phyloP scores from a whole-genome alignment of 257 asterid genomes.

The Anisodus tanguticus region DNA sequence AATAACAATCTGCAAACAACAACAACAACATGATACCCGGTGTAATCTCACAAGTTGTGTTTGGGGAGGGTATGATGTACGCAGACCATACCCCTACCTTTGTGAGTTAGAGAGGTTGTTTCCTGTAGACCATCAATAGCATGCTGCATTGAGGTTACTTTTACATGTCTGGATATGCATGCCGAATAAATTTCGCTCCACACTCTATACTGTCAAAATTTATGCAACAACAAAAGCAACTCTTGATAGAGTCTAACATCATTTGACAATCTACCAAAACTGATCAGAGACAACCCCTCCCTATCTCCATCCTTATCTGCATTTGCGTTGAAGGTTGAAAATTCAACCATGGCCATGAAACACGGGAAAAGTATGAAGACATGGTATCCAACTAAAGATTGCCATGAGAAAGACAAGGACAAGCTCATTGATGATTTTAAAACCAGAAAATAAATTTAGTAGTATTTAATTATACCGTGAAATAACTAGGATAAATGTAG shows the following conservation, averaged over 20 bases:
- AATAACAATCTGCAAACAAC: too few relatives aligned
- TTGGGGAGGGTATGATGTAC: too few relatives aligned
- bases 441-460: neutral
- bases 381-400: neutral
- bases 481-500: neutral
- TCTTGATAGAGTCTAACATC: neutral
- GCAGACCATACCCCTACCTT: too few relatives aligned
- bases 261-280: neutral
- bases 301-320: neutral
- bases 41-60: too few relatives aligned
- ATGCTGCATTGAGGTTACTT: neutral
- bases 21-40: too few relatives aligned
- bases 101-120: too few relatives aligned
- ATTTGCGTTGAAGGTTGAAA: neutral
- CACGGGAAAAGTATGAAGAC: neutral
- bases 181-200: neutral
- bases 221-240: neutral
- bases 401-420: neutral
- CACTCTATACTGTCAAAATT: neutral
- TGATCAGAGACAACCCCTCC: neutral
- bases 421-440: neutral
- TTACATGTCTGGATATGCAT: conserved; percentile 2
- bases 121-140: neutral
- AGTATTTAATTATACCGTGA: neutral
- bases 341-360: neutral